phyloP scores from a whole-genome alignment of 768 basidiomycete genomes.

The Pisolithus microcarpus region DNA sequence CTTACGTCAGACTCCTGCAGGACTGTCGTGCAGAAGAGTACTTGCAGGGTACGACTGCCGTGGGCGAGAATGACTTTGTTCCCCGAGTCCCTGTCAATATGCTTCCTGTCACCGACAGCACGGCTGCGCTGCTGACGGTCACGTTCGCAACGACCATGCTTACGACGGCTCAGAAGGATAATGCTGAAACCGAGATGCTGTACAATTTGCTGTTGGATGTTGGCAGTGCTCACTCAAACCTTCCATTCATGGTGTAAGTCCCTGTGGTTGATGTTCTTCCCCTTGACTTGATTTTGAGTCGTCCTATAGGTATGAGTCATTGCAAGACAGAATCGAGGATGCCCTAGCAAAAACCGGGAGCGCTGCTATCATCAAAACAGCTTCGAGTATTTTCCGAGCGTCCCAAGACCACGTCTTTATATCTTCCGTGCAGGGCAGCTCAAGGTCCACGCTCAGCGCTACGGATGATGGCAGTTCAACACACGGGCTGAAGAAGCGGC shows the following conservation, averaged over 20 bases:
- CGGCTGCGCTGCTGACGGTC: constrained; percentile 61
- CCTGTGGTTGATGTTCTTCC: constrained; percentile 1
- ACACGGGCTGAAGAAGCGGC: constrained; percentile 42
- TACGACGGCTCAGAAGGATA: constrained; percentile 67
- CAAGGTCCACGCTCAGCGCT: constrained; percentile 58
- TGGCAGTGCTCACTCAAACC: constrained; percentile 59
- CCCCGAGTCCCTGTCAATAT: constrained; percentile 50
- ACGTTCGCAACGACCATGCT: constrained; percentile 76
- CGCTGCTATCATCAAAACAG: constrained; percentile 58
- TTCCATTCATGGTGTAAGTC: constrained; percentile 65
- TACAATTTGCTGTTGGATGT: constrained; percentile 73
- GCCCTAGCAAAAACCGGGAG: constrained; percentile 67
- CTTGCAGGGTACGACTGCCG: constrained; percentile 30
- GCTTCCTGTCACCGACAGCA: constrained; percentile 55
- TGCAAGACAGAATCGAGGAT: constrained; percentile 71
- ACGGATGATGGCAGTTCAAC: constrained; percentile 44
- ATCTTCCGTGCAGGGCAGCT: constrained; percentile 38
- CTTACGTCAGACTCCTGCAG: constrained; percentile 54
- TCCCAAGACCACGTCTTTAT: constrained; percentile 47
- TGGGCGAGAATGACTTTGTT: constrained; percentile 38
- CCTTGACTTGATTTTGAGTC: constrained; percentile 2
- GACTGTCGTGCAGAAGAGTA: constrained; percentile 53
- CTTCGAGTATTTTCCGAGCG: constrained; percentile 70
- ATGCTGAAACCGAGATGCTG: constrained; percentile 74
- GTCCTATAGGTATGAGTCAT: constrained; percentile 55